These are phyloP conservation scores for Microcyclospora pomicola DNA, from an alignment of 2,329 filamentous ascomycete genomes.

Conservation along the genomic window DNA sequence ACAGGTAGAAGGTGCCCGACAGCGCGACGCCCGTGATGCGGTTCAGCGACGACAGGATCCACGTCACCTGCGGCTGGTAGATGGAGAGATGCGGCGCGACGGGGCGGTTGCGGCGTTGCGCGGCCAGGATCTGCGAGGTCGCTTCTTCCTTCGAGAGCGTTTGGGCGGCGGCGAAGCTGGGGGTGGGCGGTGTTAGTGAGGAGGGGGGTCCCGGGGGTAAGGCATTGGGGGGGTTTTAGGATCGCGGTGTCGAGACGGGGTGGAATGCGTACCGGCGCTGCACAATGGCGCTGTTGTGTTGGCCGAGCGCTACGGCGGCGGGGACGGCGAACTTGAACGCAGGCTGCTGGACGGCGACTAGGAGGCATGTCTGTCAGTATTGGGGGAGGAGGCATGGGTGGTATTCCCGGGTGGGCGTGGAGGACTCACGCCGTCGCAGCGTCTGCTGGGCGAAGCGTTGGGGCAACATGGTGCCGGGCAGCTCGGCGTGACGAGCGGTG, in stretches of 20 bases:
- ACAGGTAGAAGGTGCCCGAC: slow-evolving; percentile 64
- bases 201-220: slow-evolving; percentile 1
- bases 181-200: not conserved
- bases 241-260: not conserved
- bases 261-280: slow-evolving; percentile 33
- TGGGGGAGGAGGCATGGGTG: not conserved
- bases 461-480: slow-evolving; percentile 27
- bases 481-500: slow-evolving; percentile 10
- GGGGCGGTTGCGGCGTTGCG: slow-evolving; percentile 70
- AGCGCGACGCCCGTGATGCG: slow-evolving; percentile 70
- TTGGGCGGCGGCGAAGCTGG: slow-evolving; percentile 40
- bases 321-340: slow-evolving; percentile 32
- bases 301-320: slow-evolving; percentile 26
- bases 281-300: not conserved
- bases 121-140: slow-evolving; percentile 53
- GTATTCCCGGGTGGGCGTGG: not conserved
- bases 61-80: slow-evolving; percentile 80
- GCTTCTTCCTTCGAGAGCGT: slow-evolving; percentile 40
- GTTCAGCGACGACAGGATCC: slow-evolving; percentile 61
- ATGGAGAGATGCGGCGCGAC: slow-evolving; percentile 73
- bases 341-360: slow-evolving; percentile 33
- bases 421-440: slow-evolving; percentile 27
- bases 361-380: slow-evolving; percentile 2
- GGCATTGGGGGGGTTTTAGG: too few relatives aligned
- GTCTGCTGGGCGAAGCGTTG: slow-evolving; percentile 31